Base-by-base conservation (phyloP, 495 filamentous ascomycete genomes). In the Penicillium bovifimosum region DNA sequence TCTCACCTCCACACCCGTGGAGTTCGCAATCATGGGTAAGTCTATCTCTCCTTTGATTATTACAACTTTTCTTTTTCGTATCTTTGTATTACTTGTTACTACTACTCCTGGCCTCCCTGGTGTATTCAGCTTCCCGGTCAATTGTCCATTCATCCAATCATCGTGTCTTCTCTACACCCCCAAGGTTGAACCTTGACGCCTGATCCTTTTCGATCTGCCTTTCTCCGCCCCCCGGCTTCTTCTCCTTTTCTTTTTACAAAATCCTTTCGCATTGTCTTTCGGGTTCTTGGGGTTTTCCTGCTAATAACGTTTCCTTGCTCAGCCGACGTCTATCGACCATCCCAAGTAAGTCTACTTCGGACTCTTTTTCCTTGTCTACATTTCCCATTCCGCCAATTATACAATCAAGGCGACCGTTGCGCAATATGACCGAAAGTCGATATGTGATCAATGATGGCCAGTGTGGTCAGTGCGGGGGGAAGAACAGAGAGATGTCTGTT, bases 241-340 rank as follows among this genome's bases (percentile, higher is more conserved):
- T 64, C 60, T 56, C 52, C 52, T 55, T 48, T 45, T 38, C 47
- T 54, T 50, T 49, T 50, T 49, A 2, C 40, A 40, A 24, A 42
- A 40, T 45, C 45, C 45, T 47, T 50, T 39, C 44, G 43, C 53
- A 60, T 42, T 58, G 40, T 52, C 27, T 16, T 55, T 59, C 62
- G 59, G 52, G 56, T 66, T 69, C 60, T 52, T 54, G 52, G 50
- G 38, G 52, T 47, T 43, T 33, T 24, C 62, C 59, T 28, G 42
- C 42, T 45, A 14, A 45, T 28, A 33, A 16, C 59, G 46, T 66
- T 46, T 43, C 53, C 54, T 47, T 44, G 39, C 27, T 59, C 63
- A 76, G 76, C 75, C 59, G 77, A 80, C 76, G 73, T 79, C 35
- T 80, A 80, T 68, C 77, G 77, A 36, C 77, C 77, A 57, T 72